Evolutionary conservation across 176 grass and related monocot species (phyloP).

Genomic region (Triticum aestivum): IWGSC_CS_RefSeq_v2.1 NC_057802.1:102076530-102077029

Average conservation of each 20-base stretch:
- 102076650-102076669: conserved; percentile 19
- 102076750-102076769: conserved; percentile 16
- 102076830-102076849: conserved; percentile 3
- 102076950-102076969: not conserved
- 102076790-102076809: conserved; percentile 21
- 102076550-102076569: not conserved
- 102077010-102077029: conserved; percentile 6
- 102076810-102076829: not conserved
- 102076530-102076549: not conserved
- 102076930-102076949: not conserved
- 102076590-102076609: not conserved
- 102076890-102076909: not conserved
- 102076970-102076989: not conserved
- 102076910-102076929: not conserved
- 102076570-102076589: not conserved
- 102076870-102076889: conserved; percentile 20
- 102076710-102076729: conserved; percentile 11
- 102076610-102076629: conserved; percentile 74
- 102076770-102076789: conserved; percentile 5
- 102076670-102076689: conserved; percentile 5
- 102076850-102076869: not conserved
- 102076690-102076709: conserved; percentile 11
- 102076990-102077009: not conserved
- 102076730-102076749: not conserved
- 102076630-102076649: conserved; percentile 57